Evolutionary conservation across 352 stramenopile genomes (phyloP).

Genomic region (Plasmopara muralis): DNA sequence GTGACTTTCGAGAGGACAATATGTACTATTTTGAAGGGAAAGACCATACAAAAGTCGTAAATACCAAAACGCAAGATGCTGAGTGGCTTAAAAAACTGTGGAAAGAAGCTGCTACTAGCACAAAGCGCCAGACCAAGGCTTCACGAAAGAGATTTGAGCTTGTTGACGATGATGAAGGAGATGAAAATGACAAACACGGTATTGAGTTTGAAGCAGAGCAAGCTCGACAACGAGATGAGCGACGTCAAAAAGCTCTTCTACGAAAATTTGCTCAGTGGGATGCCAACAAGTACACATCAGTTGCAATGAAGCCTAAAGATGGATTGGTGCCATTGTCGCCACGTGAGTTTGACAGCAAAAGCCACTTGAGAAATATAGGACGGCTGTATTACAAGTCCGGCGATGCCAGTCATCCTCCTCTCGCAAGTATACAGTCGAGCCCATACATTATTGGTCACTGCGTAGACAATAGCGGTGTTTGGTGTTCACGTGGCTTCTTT

Average conservation of each 20-base stretch:
- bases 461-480: slow-evolving; percentile 67
- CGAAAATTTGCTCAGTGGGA: slow-evolving; percentile 53
- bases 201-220: slow-evolving; percentile 44
- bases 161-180: slow-evolving; percentile 16
- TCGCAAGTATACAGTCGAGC: slow-evolving; percentile 10
- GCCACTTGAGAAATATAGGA: slow-evolving; percentile 3
- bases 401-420: slow-evolving; percentile 44
- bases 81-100: slow-evolving; percentile 37
- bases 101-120: slow-evolving; percentile 9
- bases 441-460: slow-evolving; percentile 63
- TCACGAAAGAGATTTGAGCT: too few relatives aligned
- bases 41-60: slow-evolving; percentile 49
- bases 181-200: slow-evolving; percentile 24
- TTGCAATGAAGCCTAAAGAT: slow-evolving; percentile 22
- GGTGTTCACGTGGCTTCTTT: slow-evolving; percentile 72
- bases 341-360: slow-evolving; percentile 7
- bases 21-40: slow-evolving; percentile 84
- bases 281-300: slow-evolving; percentile 56
- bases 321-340: slow-evolving; percentile 1
- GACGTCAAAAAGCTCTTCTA: slow-evolving; percentile 31
- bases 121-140: slow-evolving; percentile 1
- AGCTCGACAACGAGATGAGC: slow-evolving; percentile 33
- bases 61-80: slow-evolving; percentile 32
- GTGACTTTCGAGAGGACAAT: slow-evolving; percentile 63
- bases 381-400: slow-evolving; percentile 46